Conservation (phyloP, 441 rosid species). For the Biscutella auriculata region DNA sequence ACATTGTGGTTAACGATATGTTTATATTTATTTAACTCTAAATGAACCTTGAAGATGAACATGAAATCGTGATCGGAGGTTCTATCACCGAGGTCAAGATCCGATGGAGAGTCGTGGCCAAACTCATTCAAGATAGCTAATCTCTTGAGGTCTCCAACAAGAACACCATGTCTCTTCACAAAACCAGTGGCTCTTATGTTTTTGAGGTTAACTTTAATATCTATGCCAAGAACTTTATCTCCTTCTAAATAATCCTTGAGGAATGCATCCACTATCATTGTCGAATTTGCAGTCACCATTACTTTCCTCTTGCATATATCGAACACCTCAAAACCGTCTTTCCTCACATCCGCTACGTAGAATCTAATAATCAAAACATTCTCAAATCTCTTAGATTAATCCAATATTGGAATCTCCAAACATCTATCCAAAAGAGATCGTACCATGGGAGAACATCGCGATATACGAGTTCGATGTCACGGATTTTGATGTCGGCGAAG, state of each 20-base stretch:
- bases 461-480: constrained; percentile 73
- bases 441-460: constrained; percentile 85
- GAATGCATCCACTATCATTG: constrained; percentile 87
- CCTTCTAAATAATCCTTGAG: constrained; percentile 85
- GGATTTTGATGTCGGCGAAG: constrained; percentile 69
- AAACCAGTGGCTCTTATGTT: constrained; percentile 86
- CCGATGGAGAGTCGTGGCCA: constrained; percentile 55
- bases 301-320: constrained; percentile 81
- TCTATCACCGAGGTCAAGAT: constrained; percentile 86
- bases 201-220: constrained; percentile 81
- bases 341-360: constrained; percentile 86
- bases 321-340: constrained; percentile 75
- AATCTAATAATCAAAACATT: constrained; percentile 32
- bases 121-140: constrained; percentile 73
- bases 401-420: neutral
- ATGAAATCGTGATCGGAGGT: constrained; percentile 86
- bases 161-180: constrained; percentile 75
- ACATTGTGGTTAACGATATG: too few species aligned
- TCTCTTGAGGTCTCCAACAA: constrained; percentile 68
- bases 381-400: neutral
- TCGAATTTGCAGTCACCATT: constrained; percentile 95
- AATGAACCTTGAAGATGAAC: constrained; percentile 94
- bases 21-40: too few species aligned
- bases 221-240: constrained; percentile 82
- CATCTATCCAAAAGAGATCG: neutral